phyloP scores from a whole-genome alignment of 2,329 filamentous ascomycete genomes.

The Podosphaera aphanis region DNA sequence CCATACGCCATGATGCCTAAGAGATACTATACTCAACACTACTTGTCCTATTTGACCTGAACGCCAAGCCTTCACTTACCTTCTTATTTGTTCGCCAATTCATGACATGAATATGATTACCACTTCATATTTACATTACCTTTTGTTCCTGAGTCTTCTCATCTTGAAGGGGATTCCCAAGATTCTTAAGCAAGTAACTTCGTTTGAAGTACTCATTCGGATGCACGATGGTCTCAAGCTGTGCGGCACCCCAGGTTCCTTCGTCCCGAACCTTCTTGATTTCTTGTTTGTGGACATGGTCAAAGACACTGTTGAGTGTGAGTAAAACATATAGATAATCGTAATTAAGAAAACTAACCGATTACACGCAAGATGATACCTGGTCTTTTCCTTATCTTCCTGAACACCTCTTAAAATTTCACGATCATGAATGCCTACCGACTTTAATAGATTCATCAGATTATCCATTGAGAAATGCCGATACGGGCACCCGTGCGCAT shows the following conservation, averaged over 20 bases:
- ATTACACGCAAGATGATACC: conserved; percentile 91
- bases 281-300: conserved; percentile 58
- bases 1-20: no score
- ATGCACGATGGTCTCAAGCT: conserved; percentile 87
- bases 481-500: conserved; percentile 91
- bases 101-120: no score
- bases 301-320: conserved; percentile 43
- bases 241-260: conserved; percentile 42
- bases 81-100: no score
- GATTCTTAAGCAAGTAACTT: conserved; percentile 68
- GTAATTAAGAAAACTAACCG: conserved; percentile 31
- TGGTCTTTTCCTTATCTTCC: conserved; percentile 70
- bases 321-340: no score
- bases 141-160: neutral
- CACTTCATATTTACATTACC: no score
- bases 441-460: conserved; percentile 49
- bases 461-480: conserved; percentile 81
- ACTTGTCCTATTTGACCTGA: no score
- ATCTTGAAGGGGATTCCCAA: conserved; percentile 20
- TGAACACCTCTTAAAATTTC: conserved; percentile 58
- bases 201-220: conserved; percentile 97
- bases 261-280: conserved; percentile 58
- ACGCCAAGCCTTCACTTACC: no score
- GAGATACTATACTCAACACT: no score
- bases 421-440: conserved; percentile 56